A percentile compares a stretch with the other conserved stretches of the same genome.
Evolutionary conservation across 2,329 filamentous ascomycete species (phyloP).

Genomic region (Talaromyces sp.): DNA sequence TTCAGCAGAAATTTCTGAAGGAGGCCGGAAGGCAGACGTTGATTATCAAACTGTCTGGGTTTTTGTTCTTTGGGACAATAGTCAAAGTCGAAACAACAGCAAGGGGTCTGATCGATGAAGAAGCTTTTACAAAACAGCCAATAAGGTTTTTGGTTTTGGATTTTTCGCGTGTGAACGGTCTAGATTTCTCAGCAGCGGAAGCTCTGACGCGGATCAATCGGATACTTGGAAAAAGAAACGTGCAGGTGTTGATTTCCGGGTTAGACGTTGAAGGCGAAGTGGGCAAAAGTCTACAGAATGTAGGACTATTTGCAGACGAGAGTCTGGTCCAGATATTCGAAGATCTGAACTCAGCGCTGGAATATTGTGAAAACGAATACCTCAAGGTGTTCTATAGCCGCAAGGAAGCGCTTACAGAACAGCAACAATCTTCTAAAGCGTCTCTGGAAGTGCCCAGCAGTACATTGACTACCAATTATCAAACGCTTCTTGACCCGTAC

Average conservation of each 20-base stretch:
- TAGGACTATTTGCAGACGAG: conserved; percentile 71
- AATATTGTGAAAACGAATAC: conserved; percentile 91
- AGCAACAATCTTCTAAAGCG: conserved; percentile 8
- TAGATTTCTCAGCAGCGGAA: conserved; percentile 95
- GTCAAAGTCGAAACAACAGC: conserved; percentile 91
- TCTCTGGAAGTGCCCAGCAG: conserved; percentile 29
- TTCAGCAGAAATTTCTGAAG: conserved; percentile 79
- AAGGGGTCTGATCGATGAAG: conserved; percentile 72
- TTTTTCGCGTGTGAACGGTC: conserved; percentile 78
- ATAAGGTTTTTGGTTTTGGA: conserved; percentile 90
- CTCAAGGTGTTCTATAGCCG: conserved; percentile 72
- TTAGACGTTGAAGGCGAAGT: conserved; percentile 71
- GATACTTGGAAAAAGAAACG: conserved; percentile 68
- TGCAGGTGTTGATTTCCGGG: conserved; percentile 77
- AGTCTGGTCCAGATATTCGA: conserved; percentile 76
- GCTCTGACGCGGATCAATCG: conserved; percentile 90
- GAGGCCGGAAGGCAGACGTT: conserved; percentile 83
- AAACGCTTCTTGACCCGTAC: conserved; percentile 8
- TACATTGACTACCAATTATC: neutral
- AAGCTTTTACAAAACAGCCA: conserved; percentile 68
- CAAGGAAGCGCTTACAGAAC: conserved; percentile 47
- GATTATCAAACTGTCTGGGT: conserved; percentile 86
- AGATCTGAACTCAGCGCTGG: conserved; percentile 85
- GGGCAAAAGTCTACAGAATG: conserved; percentile 72
- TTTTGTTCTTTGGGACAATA: conserved; percentile 97